Percentiles rank a stretch among this genome's conserved stretches.
These are phyloP conservation scores for Phytophthora fragariaefolia DNA, from an alignment of 352 stramenopile genomes.

Conservation along the genomic window DNA sequence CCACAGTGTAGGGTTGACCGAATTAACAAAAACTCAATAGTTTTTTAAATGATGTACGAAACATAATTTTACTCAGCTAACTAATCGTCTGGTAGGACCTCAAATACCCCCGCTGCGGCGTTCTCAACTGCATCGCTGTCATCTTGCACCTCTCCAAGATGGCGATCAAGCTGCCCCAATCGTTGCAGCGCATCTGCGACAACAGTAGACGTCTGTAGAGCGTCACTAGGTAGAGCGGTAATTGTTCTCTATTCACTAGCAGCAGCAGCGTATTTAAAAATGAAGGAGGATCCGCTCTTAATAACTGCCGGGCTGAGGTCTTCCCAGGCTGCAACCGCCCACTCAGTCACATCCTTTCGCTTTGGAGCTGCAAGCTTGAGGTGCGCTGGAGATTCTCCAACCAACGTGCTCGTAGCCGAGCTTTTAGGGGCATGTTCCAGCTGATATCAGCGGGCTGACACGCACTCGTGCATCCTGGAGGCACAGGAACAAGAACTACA, in stretches of 20 bases:
- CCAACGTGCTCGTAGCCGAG: constrained; percentile 1
- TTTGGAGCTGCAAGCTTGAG: constrained; percentile 2
- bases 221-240: not conserved
- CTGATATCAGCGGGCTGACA: constrained; percentile 32
- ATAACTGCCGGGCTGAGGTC: not conserved
- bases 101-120: not conserved
- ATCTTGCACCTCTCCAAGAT: not conserved
- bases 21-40: constrained; percentile 10
- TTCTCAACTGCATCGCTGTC: constrained; percentile 4
- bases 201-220: not conserved
- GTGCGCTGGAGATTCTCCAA: not conserved
- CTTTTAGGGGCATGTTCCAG: constrained; percentile 32
- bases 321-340: constrained; percentile 8
- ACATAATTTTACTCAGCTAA: not conserved
- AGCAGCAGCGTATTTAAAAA: not conserved
- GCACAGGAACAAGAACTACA: constrained; percentile 25
- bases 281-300: constrained; percentile 12
- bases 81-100: not conserved
- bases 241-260: not conserved
- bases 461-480: constrained; percentile 17
- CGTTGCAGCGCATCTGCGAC: not conserved
- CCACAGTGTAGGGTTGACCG: not conserved
- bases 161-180: not conserved
- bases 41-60: not conserved
- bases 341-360: constrained; percentile 14